Base-by-base conservation (phyloP, 805 yeast genomes). In the Lipomyces kockii region DNA sequence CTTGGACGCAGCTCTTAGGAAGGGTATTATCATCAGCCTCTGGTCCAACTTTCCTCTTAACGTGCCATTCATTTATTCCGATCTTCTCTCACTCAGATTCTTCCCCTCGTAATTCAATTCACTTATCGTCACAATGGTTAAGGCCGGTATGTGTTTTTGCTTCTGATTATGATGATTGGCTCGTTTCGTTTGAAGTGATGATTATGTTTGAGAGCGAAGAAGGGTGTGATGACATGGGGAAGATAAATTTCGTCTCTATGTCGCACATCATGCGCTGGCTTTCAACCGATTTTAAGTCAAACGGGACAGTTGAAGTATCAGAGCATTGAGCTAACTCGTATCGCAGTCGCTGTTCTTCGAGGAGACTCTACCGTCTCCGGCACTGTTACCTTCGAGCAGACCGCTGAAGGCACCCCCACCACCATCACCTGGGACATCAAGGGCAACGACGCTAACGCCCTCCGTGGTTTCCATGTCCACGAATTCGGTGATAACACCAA, bases 401-500 rank as follows among this genome's bases (percentile, higher is more conserved):
- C 82, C 61, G 77, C 89, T 60, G 97, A 90, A 80, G 76, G 83
- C 63, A 92, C 86, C 51, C 96, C 97, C 80, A 91, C 97, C 77
- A 89, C 91, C 58, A 85, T 95, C 74, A 75, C 92, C 27, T 95
- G 92, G 88, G 96, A 94, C 76, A 90, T 95, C 78, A 77, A 86
- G 66, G 99, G 99, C 80, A 91, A 92, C 82, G 88, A 87, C 73
- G 83, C 98, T 69, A 89, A 91, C 77, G 94, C 97, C 61, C 83
- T 85, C 79, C 89, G 97, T 82, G 99, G 99, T 63, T 94, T 95
- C 97, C 99, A 95, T 86, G 83, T 95, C 78, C 99, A 95, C 83
- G 89, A 91, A 79, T 95, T 95, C 77, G 99, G 99, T 83, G 99
- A 95, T 85, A 92, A 91, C 88, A 92, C 99, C 82, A 95, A 95